phyloP scores from a whole-genome alignment of 345 rosid genomes.

The Erysimum cheiranthoides region DNA sequence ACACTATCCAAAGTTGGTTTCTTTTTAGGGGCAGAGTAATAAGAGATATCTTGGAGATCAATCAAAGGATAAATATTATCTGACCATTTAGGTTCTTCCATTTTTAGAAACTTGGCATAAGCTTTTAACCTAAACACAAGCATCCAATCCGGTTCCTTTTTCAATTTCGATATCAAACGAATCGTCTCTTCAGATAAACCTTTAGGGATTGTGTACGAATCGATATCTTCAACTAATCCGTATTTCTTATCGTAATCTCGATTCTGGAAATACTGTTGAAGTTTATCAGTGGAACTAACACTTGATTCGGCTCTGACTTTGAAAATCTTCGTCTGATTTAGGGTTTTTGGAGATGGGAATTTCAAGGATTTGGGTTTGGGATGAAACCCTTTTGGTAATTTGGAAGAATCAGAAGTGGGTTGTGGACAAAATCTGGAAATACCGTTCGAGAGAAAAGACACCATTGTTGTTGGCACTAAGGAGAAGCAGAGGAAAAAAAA shows the following conservation, averaged over 20 bases:
- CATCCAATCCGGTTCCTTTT: constrained; percentile 95
- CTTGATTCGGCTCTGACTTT: constrained; percentile 57
- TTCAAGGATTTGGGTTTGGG: constrained; percentile 50
- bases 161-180: constrained; percentile 63
- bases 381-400: constrained; percentile 40
- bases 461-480: constrained; percentile 49
- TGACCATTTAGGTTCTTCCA: constrained; percentile 90
- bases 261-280: constrained; percentile 68
- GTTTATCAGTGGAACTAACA: constrained; percentile 61
- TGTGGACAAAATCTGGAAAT: constrained; percentile 51
- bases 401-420: constrained; percentile 43
- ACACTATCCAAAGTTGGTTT: constrained; percentile 79
- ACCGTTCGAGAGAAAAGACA: constrained; percentile 54
- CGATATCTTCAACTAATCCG: constrained; percentile 76
- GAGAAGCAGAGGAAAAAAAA: no score
- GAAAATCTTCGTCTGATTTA: constrained; percentile 26
- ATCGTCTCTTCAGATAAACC: constrained; percentile 81
- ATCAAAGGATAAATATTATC: constrained; percentile 74
- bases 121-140: constrained; percentile 77
- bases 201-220: constrained; percentile 78
- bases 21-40: constrained; percentile 89
- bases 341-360: constrained; percentile 35
- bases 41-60: constrained; percentile 83
- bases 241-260: constrained; percentile 73
- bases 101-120: constrained; percentile 67